Evolutionary conservation across 2,329 filamentous ascomycete species (phyloP).

Genomic region (Daldinia sp.): DNA sequence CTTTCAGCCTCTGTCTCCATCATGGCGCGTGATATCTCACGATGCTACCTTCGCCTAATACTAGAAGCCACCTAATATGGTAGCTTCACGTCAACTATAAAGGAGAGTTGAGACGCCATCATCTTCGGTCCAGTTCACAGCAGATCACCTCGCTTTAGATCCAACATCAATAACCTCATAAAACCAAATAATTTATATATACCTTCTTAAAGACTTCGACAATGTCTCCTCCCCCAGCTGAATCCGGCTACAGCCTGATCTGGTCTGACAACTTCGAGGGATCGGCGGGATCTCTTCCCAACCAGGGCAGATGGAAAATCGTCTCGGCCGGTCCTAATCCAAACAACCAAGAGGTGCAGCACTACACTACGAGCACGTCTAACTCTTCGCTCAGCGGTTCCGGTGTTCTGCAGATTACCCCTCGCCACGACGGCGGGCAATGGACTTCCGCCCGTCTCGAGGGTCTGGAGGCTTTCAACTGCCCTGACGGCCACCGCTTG

Average conservation of each 20-base stretch:
- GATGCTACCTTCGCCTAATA: constrained; percentile 12
- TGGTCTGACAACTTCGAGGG: constrained; percentile 42
- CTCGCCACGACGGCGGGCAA: constrained; percentile 35
- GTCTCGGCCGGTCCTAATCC: constrained; percentile 33
- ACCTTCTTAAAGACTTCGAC: not conserved
- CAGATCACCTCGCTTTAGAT: not conserved
- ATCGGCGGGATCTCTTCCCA: constrained; percentile 29
- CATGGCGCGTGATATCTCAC: not conserved
- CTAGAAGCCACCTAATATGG: not conserved
- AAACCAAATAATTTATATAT: not conserved
- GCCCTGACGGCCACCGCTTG: constrained; percentile 37
- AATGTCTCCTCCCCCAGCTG: constrained; percentile 31
- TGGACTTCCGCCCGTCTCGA: constrained; percentile 45
- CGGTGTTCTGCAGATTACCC: constrained; percentile 35
- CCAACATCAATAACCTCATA: not conserved
- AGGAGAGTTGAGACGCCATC: not conserved
- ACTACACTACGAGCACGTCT: constrained; percentile 35
- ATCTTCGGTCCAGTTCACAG: not conserved
- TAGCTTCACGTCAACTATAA: constrained; percentile 4
- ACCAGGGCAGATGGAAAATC: constrained; percentile 41
- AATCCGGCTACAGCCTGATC: constrained; percentile 29
- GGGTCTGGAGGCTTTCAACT: constrained; percentile 38
- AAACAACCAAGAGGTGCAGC: constrained; percentile 38
- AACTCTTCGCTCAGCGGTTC: constrained; percentile 38
- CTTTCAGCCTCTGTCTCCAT: not conserved